A percentile compares a stretch with the other conserved stretches of the same genome.
phyloP scores from a whole-genome alignment of 2,329 filamentous ascomycete genomes.

The Calycina marina region DNA sequence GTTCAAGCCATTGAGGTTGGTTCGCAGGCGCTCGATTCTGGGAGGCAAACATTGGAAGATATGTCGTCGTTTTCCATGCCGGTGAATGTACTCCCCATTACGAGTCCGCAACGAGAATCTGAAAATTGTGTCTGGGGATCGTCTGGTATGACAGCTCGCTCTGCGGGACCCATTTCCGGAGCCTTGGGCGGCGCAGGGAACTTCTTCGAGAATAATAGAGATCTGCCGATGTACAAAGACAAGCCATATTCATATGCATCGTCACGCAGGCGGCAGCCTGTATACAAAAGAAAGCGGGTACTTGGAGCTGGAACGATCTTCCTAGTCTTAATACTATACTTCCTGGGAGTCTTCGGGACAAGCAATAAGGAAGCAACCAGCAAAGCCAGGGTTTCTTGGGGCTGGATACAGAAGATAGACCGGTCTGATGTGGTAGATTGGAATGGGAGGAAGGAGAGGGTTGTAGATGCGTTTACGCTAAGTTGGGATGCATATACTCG shows the following conservation, averaged over 20 bases:
- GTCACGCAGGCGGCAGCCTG: conserved; percentile 40
- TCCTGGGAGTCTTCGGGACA: conserved; percentile 44
- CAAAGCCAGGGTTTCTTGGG: conserved; percentile 33
- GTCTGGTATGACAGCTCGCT: conserved; percentile 30
- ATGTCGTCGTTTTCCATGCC: conserved; percentile 53
- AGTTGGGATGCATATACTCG: conserved; percentile 90
- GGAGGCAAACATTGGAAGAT: conserved; percentile 26
- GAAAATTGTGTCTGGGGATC: conserved; percentile 54
- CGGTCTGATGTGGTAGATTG: conserved; percentile 46
- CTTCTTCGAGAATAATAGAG: conserved; percentile 44
- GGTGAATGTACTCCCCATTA: conserved; percentile 55
- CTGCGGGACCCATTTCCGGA: conserved; percentile 18
- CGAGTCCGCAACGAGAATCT: conserved; percentile 45
- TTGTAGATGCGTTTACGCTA: conserved; percentile 77
- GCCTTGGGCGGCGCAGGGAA: conserved; percentile 39
- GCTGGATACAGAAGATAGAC: conserved; percentile 39
- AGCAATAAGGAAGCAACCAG: conserved; percentile 10
- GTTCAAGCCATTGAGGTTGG: conserved; percentile 34
- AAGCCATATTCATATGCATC: conserved; percentile 70
- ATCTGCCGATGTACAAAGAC: conserved; percentile 95
- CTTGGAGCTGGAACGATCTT: conserved; percentile 36
- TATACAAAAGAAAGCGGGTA: conserved; percentile 50
- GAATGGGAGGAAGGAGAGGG: conserved; percentile 61
- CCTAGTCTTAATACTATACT: conserved; percentile 49
- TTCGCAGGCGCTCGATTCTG: conserved; percentile 31